Conservation (phyloP, 2,329 filamentous ascomycete species). For the Clarireedia paspali region DNA sequence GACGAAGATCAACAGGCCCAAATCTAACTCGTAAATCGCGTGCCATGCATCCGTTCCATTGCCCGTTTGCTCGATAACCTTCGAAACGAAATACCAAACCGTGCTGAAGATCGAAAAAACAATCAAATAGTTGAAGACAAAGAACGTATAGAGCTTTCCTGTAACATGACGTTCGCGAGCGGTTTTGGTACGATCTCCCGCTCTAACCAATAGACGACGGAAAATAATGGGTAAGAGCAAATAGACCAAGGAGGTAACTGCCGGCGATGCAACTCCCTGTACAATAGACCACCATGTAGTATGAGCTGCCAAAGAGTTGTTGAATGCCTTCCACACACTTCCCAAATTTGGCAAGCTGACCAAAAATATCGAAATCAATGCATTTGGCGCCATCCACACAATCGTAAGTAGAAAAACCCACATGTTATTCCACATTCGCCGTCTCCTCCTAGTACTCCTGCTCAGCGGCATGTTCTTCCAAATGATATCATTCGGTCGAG, state of each 20-base stretch:
- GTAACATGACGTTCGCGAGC: slow-evolving; percentile 87
- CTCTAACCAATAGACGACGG: slow-evolving; percentile 72
- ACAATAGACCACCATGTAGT: slow-evolving; percentile 72
- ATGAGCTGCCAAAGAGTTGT: slow-evolving; percentile 52
- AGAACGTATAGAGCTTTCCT: slow-evolving; percentile 87
- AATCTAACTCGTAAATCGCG: slow-evolving; percentile 56
- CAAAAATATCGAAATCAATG: slow-evolving; percentile 88
- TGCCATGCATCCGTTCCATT: slow-evolving; percentile 57
- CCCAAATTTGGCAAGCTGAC: slow-evolving; percentile 79
- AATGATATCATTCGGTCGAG: slow-evolving; percentile 84
- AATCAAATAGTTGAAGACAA: slow-evolving; percentile 93
- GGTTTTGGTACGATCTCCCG: slow-evolving; percentile 87
- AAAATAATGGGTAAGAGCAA: slow-evolving; percentile 86
- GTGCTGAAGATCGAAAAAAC: slow-evolving; percentile 90
- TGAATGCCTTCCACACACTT: slow-evolving; percentile 70
- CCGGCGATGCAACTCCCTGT: slow-evolving; percentile 86
- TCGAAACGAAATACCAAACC: slow-evolving; percentile 64
- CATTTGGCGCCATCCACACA: slow-evolving; percentile 86
- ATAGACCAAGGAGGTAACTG: slow-evolving; percentile 80
- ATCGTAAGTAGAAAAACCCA: slow-evolving; percentile 78
- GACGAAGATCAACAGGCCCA: slow-evolving; percentile 58
- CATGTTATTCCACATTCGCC: slow-evolving; percentile 69
- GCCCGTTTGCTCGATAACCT: slow-evolving; percentile 52
- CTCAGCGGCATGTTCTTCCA: slow-evolving; percentile 86
- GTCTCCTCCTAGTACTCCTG: slow-evolving; percentile 60